Percentiles rank a stretch among this genome's conserved stretches.
Evolutionary conservation across 106 monocot species (phyloP).

Genomic region (Platanthera guangdongensis): DNA sequence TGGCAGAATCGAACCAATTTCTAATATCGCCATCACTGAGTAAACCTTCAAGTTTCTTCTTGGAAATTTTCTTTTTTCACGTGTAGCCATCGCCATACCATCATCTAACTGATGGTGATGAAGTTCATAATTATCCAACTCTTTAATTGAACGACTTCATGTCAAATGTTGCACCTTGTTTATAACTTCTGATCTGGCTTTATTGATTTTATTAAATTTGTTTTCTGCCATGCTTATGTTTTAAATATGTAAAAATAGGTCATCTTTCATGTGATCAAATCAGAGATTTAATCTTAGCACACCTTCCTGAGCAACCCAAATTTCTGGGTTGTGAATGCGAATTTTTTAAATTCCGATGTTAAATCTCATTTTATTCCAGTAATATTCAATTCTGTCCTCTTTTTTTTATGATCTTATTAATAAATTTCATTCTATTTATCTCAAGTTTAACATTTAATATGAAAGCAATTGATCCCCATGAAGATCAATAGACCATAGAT

Average conservation of each 20-base stretch:
- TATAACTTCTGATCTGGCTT: conserved; percentile 17
- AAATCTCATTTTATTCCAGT: neutral
- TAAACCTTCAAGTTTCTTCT: neutral
- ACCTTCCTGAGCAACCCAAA: conserved; percentile 31
- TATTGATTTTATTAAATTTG: neutral
- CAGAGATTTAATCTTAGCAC: conserved; percentile 33
- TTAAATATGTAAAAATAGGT: neutral
- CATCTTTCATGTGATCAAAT: conserved; percentile 23
- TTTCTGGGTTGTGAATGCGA: conserved; percentile 25
- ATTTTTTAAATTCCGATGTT: neutral
- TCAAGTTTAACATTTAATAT: no score
- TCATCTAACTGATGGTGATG: conserved; percentile 13
- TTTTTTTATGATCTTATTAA: neutral
- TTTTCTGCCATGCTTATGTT: neutral
- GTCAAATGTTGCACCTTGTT: conserved; percentile 6
- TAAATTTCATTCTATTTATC: neutral
- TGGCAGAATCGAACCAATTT: conserved; percentile 28
- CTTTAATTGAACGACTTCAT: conserved; percentile 19
- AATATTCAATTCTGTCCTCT: neutral
- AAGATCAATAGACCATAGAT: conserved; percentile 21
- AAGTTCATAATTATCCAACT: conserved; percentile 23
- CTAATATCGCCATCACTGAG: conserved; percentile 19
- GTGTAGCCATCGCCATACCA: neutral
- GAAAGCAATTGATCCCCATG: conserved; percentile 4
- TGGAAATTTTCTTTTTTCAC: neutral